Evolutionary conservation across 805 yeast genomes (phyloP).

Genomic region (Lipomyces mesembrius): DNA sequence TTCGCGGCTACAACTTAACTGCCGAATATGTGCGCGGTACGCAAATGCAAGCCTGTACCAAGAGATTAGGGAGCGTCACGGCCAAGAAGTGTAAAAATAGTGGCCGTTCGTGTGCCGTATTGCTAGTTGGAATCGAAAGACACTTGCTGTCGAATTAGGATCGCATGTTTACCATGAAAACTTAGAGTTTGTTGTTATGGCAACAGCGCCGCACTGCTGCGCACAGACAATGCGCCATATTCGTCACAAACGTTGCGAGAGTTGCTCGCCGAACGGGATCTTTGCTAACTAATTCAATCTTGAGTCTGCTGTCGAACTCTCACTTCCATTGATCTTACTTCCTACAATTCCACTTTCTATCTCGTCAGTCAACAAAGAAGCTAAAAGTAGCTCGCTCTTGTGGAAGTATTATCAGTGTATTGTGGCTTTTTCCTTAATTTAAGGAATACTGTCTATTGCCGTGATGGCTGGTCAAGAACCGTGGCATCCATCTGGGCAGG

Average conservation of each 20-base stretch:
- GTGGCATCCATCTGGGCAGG: constrained; percentile 36
- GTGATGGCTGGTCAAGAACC: constrained; percentile 30
- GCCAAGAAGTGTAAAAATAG: not conserved
- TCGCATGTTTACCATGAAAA: not conserved
- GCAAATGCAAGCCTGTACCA: not conserved
- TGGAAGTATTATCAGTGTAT: not conserved
- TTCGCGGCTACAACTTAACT: not conserved
- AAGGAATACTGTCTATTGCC: not conserved
- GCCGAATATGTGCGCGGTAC: not conserved
- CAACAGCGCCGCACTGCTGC: constrained; percentile 1
- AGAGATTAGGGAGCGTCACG: not conserved
- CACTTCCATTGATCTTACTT: not conserved
- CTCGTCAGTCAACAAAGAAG: not conserved
- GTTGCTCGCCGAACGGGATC: not conserved
- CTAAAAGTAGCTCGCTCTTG: not conserved
- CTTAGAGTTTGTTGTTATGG: not conserved
- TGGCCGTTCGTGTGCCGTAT: not conserved
- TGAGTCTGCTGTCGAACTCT: not conserved
- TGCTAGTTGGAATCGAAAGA: not conserved
- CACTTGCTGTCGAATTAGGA: not conserved
- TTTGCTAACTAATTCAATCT: not conserved
- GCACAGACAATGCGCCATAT: not conserved
- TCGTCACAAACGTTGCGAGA: not conserved
- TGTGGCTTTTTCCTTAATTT: not conserved
- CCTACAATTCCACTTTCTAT: not conserved